phyloP scores from a whole-genome alignment of 495 filamentous ascomycete genomes.

The Opeltia flavorubescens region DNA sequence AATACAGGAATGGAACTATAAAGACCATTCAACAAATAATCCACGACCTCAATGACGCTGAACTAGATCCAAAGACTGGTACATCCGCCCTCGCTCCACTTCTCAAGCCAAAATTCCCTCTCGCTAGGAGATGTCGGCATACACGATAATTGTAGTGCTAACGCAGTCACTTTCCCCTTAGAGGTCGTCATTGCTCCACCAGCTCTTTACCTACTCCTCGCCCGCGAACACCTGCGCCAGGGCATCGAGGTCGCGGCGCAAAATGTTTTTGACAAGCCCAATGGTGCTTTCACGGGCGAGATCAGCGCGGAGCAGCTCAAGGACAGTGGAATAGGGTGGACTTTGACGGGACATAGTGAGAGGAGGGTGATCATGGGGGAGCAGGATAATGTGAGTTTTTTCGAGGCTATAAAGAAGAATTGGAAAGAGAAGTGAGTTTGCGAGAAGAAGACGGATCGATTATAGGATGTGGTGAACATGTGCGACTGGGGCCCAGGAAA shows the following conservation, averaged over 20 bases:
- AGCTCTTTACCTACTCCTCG: conserved; percentile 75
- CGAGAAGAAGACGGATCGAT: no score
- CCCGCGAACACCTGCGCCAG: conserved; percentile 53
- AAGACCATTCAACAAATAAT: conserved; percentile 78
- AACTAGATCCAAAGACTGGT: conserved; percentile 56
- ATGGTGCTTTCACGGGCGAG: conserved; percentile 95
- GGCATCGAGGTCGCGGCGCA: conserved; percentile 76
- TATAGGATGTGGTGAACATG: not conserved
- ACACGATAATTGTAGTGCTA: not conserved
- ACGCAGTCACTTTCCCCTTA: conserved; percentile 16
- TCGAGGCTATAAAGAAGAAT: not conserved
- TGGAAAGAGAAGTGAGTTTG: not conserved
- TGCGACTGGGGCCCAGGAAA: not conserved
- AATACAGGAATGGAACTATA: conserved; percentile 74
- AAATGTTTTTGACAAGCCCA: conserved; percentile 93
- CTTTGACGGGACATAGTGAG: conserved; percentile 86
- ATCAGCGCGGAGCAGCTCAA: conserved; percentile 82
- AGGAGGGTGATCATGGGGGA: conserved; percentile 77
- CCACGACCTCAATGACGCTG: conserved; percentile 67
- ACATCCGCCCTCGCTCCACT: conserved; percentile 15
- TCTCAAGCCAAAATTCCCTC: conserved; percentile 1
- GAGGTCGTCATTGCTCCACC: conserved; percentile 94
- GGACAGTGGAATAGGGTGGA: conserved; percentile 77
- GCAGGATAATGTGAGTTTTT: conserved; percentile 44
- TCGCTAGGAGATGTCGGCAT: not conserved